A percentile compares a stretch with the other conserved stretches of the same genome.
These are phyloP conservation scores for Macrophomina pseudophaseolina DNA, from an alignment of 2,329 filamentous ascomycete species.

Conservation along the genomic window DNA sequence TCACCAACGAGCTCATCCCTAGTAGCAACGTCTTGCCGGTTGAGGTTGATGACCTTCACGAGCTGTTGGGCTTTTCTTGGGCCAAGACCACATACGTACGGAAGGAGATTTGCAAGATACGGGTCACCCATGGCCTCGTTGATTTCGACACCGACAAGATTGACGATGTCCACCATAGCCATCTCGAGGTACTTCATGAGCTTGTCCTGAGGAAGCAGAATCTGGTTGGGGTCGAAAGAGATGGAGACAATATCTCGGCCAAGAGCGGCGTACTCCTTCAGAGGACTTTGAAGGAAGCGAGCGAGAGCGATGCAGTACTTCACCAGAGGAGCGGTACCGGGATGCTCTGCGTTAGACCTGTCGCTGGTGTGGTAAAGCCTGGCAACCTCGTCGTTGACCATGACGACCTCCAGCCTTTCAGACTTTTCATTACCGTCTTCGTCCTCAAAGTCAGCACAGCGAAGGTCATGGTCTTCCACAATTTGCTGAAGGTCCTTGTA, in stretches of 20 bases:
- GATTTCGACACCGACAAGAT: constrained; percentile 92
- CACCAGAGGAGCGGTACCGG: constrained; percentile 75
- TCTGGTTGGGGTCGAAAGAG: constrained; percentile 87
- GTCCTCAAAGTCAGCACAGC: constrained; percentile 82
- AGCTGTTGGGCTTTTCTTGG: constrained; percentile 87
- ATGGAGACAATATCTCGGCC: constrained; percentile 87
- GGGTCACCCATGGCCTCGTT: constrained; percentile 85
- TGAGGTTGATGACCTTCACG: constrained; percentile 88
- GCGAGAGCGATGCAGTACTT: constrained; percentile 90
- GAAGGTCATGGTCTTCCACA: constrained; percentile 76
- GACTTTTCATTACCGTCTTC: constrained; percentile 71
- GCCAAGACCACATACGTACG: constrained; percentile 88
- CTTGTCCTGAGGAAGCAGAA: constrained; percentile 85
- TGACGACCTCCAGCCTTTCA: constrained; percentile 83
- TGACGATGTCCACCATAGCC: constrained; percentile 98
- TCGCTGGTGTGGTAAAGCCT: constrained; percentile 91
- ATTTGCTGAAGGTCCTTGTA: constrained; percentile 81
- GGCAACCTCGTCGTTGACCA: constrained; percentile 97
- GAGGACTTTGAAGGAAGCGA: constrained; percentile 90
- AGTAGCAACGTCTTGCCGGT: constrained; percentile 56
- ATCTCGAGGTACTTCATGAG: constrained; percentile 85
- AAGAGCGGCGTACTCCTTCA: constrained; percentile 94
- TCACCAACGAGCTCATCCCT: constrained; percentile 89
- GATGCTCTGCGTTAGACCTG: constrained; percentile 78
- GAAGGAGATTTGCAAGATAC: constrained; percentile 84